Evolutionary conservation across 179 eudicot genomes (phyloP), one percentile per base, ranked within the genome.

Genomic region (Amaranthus tricolor): DNA sequence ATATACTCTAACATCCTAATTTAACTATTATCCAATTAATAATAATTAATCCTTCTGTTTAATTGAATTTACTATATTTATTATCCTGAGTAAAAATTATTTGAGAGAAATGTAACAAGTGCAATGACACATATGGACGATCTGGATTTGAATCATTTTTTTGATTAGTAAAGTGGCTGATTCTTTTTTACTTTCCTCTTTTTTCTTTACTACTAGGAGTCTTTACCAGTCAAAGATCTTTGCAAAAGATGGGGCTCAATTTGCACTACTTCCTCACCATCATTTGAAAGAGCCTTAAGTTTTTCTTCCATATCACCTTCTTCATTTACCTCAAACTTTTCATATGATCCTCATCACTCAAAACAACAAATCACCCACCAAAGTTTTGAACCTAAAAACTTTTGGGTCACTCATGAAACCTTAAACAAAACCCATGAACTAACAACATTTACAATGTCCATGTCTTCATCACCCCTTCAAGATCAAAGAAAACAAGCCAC

Each of bases 171-270:
- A 79, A 79, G 78, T 79, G 20, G 48, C 60, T 79, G 51, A 74
- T 55, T 60, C 71, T 66, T 69, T 48, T 62, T 9, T 49, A 8
- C 17, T 66, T 66, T 66, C 7, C 49, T 73, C 21, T 75, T 49
- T 24, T 44, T 50, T 68, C 17, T 55, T 63, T 11, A 48, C 50
- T 20, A 69, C 54, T 78, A 90, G 94, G 89, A 84, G 7, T 74
- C 70, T 61, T 69, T 79, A 68, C 78, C 86, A 66, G 86, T 80
- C 68, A 76, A 73, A 62, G 82, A 86, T 68, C 77, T 90, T 13
- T 78, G 85, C 75, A 80, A 80, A 54, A 87, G 84, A 80, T 88
- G 95, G 92, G 87, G 85, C 80, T 76, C 84, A 70, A 77, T 74
- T 65, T 83, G 84, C 75, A 78, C 60, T 70, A 72, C 85, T 51